Base-by-base conservation (phyloP, 2,329 filamentous ascomycete genomes). In the Clonostachys byssicola region DNA sequence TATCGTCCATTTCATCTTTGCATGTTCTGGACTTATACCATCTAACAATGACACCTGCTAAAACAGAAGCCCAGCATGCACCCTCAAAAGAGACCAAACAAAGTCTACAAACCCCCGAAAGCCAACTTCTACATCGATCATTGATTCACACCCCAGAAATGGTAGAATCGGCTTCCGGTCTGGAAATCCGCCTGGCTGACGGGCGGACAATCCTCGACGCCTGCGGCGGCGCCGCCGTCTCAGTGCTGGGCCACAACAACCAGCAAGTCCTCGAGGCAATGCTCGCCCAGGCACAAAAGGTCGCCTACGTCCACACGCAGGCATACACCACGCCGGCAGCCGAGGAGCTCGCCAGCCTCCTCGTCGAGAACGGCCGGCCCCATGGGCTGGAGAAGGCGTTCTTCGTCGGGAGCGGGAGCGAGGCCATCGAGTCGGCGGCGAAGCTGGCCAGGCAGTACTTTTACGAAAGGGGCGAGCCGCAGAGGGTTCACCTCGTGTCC, bases 181-280 rank as follows among this genome's bases (percentile, higher is more conserved):
- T 63, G 6, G 62, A 67, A 20, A 55, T 72, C 4, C 55, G 55
- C 2, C 61, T 70, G 5, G 50, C 60, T 9, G 58, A 64, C 34
- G 70, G 66, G 5, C 48, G 50, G 5, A 53, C 49, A 2, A 58
- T 67, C 20, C 51, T 70, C n/a, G 66, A 69, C 42, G 65, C 63
- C 10, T 63, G 59, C 39, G 57, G 62, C 38, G 66, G 66, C 5
- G 63, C 66, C 2, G 82, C 81, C 8, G 85, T 89, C 6, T 73
- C 80, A 10, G 83, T 80, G 59, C 60, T 88, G 9, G 85, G 84
- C 14, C 81, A 86, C 56, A 76, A 75, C 34, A 73, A 83, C 48
- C 54, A 71, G 47, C 68, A 78, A 47, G 76, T 88, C 18, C 70
- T 68, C 30, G 63, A 73, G 16, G 81, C 81, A 1, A 72, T 87